Evolutionary conservation across 768 basidiomycete species (phyloP), one percentile per base, ranked within the genome.

Genomic region (Gloeostereum incarnatum): DNA sequence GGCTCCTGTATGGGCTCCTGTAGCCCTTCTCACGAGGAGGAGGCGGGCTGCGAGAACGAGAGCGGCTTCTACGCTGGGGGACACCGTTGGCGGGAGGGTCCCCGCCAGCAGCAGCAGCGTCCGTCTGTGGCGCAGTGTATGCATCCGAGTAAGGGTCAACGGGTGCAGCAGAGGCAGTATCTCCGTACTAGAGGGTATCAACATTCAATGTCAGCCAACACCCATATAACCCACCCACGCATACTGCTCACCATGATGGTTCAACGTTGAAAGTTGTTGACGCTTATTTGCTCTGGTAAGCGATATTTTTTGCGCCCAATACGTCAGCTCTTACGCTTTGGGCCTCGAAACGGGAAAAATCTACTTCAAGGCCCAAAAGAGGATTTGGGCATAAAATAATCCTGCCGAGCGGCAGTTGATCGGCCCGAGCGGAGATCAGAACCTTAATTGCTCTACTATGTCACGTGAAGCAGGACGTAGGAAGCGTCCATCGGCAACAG

Each of bases 121-220:
- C 58, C 34, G 68, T 66, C 2, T 74, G 70, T 27, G 79, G 74
- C 22, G 74, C 80, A 49, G 72, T 84, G 62, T 85, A 87, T 36
- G 81, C 81, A 55, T 89, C 87, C 30, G 81, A 75, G 59, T 88
- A 88, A 11, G 86, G 84, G 63, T 89, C 86, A 14, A 79, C 75
- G 22, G 79, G 62, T 35, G 73, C 55, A 40, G 70, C 60, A 4
- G 68, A 55, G 49, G 69, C 57, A 42, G 66, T 51, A 57, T 85
- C 81, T 41, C 69, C 73, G 73, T 86, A 85, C 79, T 85, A 57
- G 19, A 47, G 47, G 42, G 33, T 35, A 6, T 30, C 29, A 30
- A 6, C 29, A 29, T n/a, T n/a, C n/a, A n/a, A 6, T 6, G 17
- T 13, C 29, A 30, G 29, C 29, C 29, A 30, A 13, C 13, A 30